Percentiles rank a stretch among this genome's conserved stretches.
These are phyloP conservation scores for Diplodia seriata DNA, from an alignment of 2,329 filamentous ascomycete genomes.

Conservation along the genomic window DNA sequence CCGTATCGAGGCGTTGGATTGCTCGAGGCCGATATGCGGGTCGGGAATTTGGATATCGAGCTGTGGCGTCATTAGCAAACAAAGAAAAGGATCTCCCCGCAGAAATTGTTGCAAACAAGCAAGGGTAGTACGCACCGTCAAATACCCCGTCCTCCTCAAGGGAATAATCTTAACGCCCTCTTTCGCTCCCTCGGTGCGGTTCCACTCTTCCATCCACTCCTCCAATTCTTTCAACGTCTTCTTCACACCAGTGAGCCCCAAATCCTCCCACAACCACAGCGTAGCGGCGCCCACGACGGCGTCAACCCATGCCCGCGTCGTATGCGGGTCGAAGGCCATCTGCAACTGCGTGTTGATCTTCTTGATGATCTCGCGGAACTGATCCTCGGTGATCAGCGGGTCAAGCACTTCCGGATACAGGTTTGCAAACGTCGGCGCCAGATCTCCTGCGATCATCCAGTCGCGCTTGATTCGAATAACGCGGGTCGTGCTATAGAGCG, in stretches of 20 bases:
- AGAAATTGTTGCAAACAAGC: conserved; percentile 17
- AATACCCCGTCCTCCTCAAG: conserved; percentile 82
- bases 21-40: conserved; percentile 66
- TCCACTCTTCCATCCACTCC: conserved; percentile 86
- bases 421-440: conserved; percentile 92
- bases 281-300: conserved; percentile 79
- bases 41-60: conserved; percentile 83
- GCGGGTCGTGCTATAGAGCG: conserved; percentile 77
- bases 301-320: conserved; percentile 78
- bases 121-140: conserved; percentile 66
- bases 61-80: conserved; percentile 49
- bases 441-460: conserved; percentile 87
- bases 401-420: conserved; percentile 96
- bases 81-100: background rate
- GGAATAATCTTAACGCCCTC: conserved; percentile 77
- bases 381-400: conserved; percentile 80
- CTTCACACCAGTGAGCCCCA: conserved; percentile 80
- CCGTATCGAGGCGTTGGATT: conserved; percentile 24
- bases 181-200: conserved; percentile 66
- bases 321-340: conserved; percentile 81
- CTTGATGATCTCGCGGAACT: conserved; percentile 83
- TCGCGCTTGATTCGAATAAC: conserved; percentile 92
- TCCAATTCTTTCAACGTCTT: conserved; percentile 73
- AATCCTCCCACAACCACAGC: conserved; percentile 93
- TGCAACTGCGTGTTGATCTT: conserved; percentile 80